Evolutionary conservation across 2,329 filamentous ascomycete species (phyloP), one percentile per base, ranked within the genome.

Genomic region (Grosmannia clavigera): DNA sequence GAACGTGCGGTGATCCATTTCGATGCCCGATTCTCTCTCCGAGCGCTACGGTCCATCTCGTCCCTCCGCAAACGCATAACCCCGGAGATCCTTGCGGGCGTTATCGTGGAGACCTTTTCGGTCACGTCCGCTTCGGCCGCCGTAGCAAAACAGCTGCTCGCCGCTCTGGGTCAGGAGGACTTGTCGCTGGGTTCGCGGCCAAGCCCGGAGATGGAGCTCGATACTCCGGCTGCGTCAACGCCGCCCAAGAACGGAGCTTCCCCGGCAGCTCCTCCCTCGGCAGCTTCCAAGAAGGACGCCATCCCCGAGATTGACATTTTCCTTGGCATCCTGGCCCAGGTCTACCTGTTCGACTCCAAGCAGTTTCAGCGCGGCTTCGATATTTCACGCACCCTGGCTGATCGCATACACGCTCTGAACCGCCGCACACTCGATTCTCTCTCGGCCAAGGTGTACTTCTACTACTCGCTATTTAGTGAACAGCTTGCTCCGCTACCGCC

Each of bases 381-480:
- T 62, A 95, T 97, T 75, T 97, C 94, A 35, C 83, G 84, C 66
- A 84, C 85, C 67, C 81, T 99, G 59, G 85, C 91, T 58, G 88
- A 92, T 70, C 87, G 87, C 70, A 86, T 97, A 71, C 90, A 95
- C 69, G 81, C 85, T 58, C 81, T 95, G 71, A 99, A 99, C 78
- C 88, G 94, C 64, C 86, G 94, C 67, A 97, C 94, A 29, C 78
- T 99, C 64, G 94, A 99, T 73, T 91, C 92, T 57, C 83, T 99
- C 61, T 89, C 92, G 61, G 91, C 92, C 65, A 95, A 95, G 74
- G 91, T 92, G 64, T 99, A 96, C 81, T 97, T 96, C 76, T 99
- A 99, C 80, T 96, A 90, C 76, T 90, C 90, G 29, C 80, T 97
- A 67, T 97, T 97, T 78, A 90, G 87, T 76, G 94, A 99, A 80